A percentile compares a stretch with the other conserved stretches of the same genome.
Conservation (phyloP, 768 basidiomycete genomes). For the Podaxis sp. region DNA sequence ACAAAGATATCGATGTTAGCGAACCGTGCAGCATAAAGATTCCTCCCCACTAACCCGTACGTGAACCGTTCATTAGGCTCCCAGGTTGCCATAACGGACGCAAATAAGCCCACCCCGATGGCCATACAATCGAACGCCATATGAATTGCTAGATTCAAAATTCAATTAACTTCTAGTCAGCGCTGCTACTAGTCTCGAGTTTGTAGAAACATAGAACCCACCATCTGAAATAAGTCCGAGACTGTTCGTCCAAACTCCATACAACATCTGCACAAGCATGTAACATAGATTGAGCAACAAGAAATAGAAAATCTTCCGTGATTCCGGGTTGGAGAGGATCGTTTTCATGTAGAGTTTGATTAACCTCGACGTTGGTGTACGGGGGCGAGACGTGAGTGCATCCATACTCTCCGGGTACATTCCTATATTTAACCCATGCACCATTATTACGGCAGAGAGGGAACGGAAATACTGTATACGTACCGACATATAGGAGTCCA, state of each 20-base stretch:
- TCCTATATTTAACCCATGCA: constrained; percentile 27
- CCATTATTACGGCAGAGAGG: not conserved
- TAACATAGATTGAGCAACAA: constrained; percentile 90
- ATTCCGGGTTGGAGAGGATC: constrained; percentile 87
- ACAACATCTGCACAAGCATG: constrained; percentile 96
- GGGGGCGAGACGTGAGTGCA: constrained; percentile 35
- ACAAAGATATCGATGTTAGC: constrained; percentile 1
- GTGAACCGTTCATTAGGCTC: constrained; percentile 92
- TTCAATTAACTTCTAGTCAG: not conserved
- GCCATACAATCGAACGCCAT: constrained; percentile 99
- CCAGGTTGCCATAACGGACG: constrained; percentile 98
- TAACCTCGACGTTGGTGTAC: constrained; percentile 50
- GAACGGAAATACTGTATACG: not conserved
- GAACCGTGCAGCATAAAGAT: not conserved
- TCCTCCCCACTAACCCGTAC: constrained; percentile 64
- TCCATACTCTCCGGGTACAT: constrained; percentile 47
- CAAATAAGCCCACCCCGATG: constrained; percentile 90
- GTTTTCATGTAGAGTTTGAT: constrained; percentile 78
- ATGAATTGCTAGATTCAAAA: constrained; percentile 74
- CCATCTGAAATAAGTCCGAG: constrained; percentile 96
- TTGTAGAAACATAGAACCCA: constrained; percentile 23
- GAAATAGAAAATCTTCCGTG: constrained; percentile 96
- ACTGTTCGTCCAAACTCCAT: constrained; percentile 97
- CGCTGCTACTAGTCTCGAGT: not conserved
- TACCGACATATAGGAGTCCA: constrained; percentile 62